phyloP scores from a whole-genome alignment of 139 green algal genomes.

The Spirogloea muscicola region DNA sequence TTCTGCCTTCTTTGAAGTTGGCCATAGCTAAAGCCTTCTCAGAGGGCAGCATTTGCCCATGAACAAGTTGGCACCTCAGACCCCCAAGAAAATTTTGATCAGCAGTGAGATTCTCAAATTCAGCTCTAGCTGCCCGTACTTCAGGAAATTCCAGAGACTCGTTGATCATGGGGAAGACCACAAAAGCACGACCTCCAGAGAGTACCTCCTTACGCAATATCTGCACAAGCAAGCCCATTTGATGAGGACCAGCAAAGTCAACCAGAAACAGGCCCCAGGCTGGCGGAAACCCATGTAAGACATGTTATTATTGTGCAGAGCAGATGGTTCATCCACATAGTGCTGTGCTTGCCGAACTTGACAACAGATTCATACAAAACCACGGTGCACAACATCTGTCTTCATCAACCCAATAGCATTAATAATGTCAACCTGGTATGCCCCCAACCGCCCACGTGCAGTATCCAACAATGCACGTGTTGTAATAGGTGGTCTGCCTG shows the following conservation, averaged over 20 bases:
- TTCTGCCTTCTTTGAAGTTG: conserved; percentile 58
- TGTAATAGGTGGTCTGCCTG: conserved; percentile 16
- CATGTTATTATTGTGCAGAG: too few species aligned
- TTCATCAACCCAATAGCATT: too few species aligned
- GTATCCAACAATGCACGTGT: conserved; percentile 22
- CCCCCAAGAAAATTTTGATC: background rate
- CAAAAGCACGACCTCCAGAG: conserved; percentile 29
- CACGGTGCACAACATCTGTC: too few species aligned
- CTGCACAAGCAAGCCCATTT: too few species aligned
- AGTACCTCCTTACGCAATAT: conserved; percentile 34
- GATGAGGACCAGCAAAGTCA: too few species aligned
- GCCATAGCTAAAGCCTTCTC: conserved; percentile 59
- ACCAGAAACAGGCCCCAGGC: too few species aligned
- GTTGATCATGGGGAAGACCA: conserved; percentile 44
- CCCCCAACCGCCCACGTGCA: background rate
- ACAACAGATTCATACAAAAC: too few species aligned
- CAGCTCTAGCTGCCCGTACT: background rate
- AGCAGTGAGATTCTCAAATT: conserved; percentile 8
- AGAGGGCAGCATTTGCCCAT: conserved; percentile 65
- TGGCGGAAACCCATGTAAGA: too few species aligned
- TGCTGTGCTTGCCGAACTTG: too few species aligned
- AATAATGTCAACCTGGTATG: conserved; percentile 42
- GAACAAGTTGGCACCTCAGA: conserved; percentile 62
- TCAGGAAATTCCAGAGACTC: conserved; percentile 12
- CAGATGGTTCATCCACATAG: too few species aligned